Percentiles rank a stretch among this genome's conserved stretches.
These are phyloP conservation scores for Saturnispora zaruensis DNA, from an alignment of 805 yeast species.

Conservation along the genomic window DNA sequence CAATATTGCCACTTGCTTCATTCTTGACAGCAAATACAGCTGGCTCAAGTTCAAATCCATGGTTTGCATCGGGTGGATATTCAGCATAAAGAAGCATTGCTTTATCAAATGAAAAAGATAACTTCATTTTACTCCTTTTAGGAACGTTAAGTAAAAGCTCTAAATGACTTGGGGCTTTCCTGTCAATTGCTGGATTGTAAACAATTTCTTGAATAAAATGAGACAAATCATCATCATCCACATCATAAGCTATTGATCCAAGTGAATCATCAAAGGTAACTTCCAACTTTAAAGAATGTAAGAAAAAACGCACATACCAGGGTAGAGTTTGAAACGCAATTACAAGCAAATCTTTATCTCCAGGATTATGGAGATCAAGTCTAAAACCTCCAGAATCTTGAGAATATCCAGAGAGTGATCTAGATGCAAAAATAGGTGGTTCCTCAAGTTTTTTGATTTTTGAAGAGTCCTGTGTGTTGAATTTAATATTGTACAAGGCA, in stretches of 20 bases:
- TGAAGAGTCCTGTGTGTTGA: constrained; percentile 39
- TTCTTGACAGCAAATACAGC: constrained; percentile 61
- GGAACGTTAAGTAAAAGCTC: constrained; percentile 65
- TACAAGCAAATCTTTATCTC: constrained; percentile 38
- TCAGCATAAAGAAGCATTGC: constrained; percentile 76
- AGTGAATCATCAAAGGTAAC: constrained; percentile 17
- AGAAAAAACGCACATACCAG: constrained; percentile 82
- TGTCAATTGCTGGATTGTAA: constrained; percentile 72
- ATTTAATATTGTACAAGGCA: constrained; percentile 30
- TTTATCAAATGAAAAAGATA: constrained; percentile 79
- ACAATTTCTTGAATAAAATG: constrained; percentile 42
- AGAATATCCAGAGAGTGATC: constrained; percentile 87
- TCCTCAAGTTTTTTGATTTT: constrained; percentile 30
- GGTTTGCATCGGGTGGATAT: constrained; percentile 99
- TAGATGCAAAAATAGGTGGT: constrained; percentile 66
- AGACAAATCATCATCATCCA: constrained; percentile 24
- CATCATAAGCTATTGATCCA: constrained; percentile 13
- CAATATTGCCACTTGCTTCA: constrained; percentile 12
- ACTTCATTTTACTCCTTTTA: constrained; percentile 45
- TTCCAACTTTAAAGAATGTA: constrained; percentile 52
- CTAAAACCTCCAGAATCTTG: constrained; percentile 88
- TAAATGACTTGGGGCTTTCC: constrained; percentile 73
- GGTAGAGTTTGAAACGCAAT: constrained; percentile 77
- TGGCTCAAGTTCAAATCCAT: constrained; percentile 92
- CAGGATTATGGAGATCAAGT: constrained; percentile 65